phyloP scores from a whole-genome alignment of 2,329 filamentous ascomycete species.

The Aureobasidium sp. region DNA sequence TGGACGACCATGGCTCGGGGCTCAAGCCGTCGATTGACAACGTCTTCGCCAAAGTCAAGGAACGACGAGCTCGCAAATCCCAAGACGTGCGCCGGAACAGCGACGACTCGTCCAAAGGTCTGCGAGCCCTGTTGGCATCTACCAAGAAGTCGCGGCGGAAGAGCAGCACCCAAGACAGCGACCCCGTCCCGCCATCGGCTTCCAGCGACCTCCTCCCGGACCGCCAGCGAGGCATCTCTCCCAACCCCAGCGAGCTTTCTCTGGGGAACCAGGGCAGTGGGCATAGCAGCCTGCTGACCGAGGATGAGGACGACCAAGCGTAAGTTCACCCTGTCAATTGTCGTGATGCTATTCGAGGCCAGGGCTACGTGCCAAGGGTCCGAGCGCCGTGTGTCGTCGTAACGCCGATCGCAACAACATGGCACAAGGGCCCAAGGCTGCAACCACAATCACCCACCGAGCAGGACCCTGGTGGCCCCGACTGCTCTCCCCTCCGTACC shows the following conservation, averaged over 20 bases:
- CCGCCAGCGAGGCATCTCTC: slow-evolving; percentile 1
- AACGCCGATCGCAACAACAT: slow-evolving; percentile 11
- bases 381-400: slow-evolving; percentile 2
- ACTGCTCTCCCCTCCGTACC: neutral
- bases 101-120: slow-evolving; percentile 34
- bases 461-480: slow-evolving; percentile 8
- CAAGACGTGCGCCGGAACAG: slow-evolving; percentile 32
- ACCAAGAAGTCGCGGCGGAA: slow-evolving; percentile 36
- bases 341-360: neutral
- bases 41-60: slow-evolving; percentile 31
- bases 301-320: slow-evolving; percentile 39
- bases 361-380: slow-evolving; percentile 5
- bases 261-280: slow-evolving; percentile 35
- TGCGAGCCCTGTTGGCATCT: slow-evolving; percentile 29
- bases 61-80: slow-evolving; percentile 29
- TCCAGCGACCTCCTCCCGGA: neutral
- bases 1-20: slow-evolving; percentile 19
- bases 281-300: slow-evolving; percentile 40
- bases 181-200: neutral
- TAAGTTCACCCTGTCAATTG: slow-evolving; percentile 18
- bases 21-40: slow-evolving; percentile 30
- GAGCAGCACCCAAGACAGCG: slow-evolving; percentile 16
- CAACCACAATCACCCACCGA: neutral
- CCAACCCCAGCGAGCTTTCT: slow-evolving; percentile 31
- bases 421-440: neutral